These are phyloP conservation scores for Aspergillus affinis DNA, from an alignment of 495 filamentous ascomycete species.

Conservation along the genomic window DNA sequence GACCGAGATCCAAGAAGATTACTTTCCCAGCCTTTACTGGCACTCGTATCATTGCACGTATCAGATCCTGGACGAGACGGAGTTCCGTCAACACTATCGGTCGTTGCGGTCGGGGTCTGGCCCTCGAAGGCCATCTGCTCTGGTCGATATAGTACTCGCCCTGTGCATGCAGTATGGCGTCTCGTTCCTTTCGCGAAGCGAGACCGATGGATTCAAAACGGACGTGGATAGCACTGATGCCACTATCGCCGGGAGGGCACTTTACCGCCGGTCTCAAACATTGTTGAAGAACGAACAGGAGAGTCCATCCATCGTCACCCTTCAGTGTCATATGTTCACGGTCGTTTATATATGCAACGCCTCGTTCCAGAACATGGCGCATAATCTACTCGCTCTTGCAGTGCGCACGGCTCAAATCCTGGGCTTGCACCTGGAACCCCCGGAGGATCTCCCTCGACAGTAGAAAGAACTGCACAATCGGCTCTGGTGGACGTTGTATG, in stretches of 20 bases:
- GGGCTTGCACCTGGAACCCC: conserved; percentile 50
- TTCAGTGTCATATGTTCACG: conserved; percentile 51
- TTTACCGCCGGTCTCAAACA: conserved; percentile 44
- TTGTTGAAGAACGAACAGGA: conserved; percentile 49
- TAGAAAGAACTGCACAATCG: no score
- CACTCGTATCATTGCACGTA: conserved; percentile 40
- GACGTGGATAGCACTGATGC: conserved; percentile 33
- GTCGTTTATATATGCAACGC: conserved; percentile 45
- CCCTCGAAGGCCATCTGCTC: conserved; percentile 27
- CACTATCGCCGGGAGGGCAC: conserved; percentile 40
- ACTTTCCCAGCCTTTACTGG: conserved; percentile 49
- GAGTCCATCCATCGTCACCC: conserved; percentile 46
- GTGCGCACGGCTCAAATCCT: conserved; percentile 50
- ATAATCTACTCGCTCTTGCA: conserved; percentile 39
- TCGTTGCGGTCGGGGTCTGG: conserved; percentile 41
- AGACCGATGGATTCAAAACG: not conserved
- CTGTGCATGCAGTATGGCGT: conserved; percentile 46
- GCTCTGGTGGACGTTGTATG: conserved; percentile 26
- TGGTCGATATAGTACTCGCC: conserved; percentile 52
- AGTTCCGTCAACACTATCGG: conserved; percentile 44
- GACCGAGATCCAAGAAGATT: conserved; percentile 43
- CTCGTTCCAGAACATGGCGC: conserved; percentile 51
- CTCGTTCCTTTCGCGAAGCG: not conserved
- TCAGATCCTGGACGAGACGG: conserved; percentile 42
- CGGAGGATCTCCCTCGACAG: conserved; percentile 13